phyloP scores from a whole-genome alignment of 2,329 filamentous ascomycete species.

The Colletotrichum kahawae region DNA sequence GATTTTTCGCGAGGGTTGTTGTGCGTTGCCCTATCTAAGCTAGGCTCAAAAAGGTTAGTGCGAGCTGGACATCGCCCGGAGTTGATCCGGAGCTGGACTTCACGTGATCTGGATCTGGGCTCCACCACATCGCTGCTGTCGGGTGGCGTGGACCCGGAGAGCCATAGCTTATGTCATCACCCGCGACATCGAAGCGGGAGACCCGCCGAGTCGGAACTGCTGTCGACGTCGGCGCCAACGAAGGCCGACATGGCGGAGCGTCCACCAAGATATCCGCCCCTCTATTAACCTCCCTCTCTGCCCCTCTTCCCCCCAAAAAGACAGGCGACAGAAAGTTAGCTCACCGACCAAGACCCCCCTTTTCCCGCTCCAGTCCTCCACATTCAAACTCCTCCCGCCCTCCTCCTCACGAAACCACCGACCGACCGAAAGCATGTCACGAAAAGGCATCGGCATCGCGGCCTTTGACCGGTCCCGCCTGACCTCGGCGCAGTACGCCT shows the following conservation, averaged over 20 bases:
- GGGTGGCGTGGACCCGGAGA: background rate
- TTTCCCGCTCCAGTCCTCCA: background rate
- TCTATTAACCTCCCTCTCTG: background rate
- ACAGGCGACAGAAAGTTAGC: background rate
- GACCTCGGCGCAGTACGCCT: conserved; percentile 87
- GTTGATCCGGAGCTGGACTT: background rate
- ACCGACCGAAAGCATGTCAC: conserved; percentile 55
- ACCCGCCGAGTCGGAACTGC: background rate
- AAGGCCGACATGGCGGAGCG: background rate
- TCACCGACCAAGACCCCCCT: background rate
- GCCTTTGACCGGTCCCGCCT: conserved; percentile 87
- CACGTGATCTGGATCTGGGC: background rate
- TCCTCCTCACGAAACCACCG: background rate
- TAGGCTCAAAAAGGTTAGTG: too few species aligned
- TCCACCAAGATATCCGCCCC: background rate
- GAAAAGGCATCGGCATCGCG: conserved; percentile 87
- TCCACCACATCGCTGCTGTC: background rate
- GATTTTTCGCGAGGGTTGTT: background rate
- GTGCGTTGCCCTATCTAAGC: background rate
- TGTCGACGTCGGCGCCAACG: background rate
- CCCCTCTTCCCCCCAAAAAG: background rate
- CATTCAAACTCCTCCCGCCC: background rate
- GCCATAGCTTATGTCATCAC: conserved; percentile 12
- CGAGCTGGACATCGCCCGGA: background rate
- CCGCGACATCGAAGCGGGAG: background rate